Conservation (phyloP, 805 yeast genomes). For the Kuraishia ogatae region DNA sequence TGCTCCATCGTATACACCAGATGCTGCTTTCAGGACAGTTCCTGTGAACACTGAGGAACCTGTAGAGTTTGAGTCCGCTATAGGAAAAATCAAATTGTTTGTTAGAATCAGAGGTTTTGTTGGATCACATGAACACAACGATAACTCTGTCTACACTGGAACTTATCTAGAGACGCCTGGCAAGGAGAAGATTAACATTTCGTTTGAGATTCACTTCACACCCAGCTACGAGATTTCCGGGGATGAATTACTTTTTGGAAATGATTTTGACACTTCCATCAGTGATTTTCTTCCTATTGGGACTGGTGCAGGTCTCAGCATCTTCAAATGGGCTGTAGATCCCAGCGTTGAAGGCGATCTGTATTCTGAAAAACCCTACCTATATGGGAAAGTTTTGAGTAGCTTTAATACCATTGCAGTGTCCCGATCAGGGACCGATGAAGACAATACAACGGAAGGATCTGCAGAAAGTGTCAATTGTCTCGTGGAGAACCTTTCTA, state of each 20-base stretch:
- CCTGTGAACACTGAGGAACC: constrained; percentile 1
- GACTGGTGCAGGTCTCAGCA: constrained; percentile 41
- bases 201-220: constrained; percentile 29
- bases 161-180: background rate
- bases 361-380: constrained; percentile 49
- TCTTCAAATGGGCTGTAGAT: constrained; percentile 51
- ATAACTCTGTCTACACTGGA: background rate
- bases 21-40: background rate
- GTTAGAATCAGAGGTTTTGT: background rate
- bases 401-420: constrained; percentile 42
- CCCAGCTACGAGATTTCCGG: constrained; percentile 40
- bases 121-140: background rate
- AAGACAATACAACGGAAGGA: constrained; percentile 1
- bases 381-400: constrained; percentile 54
- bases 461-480: constrained; percentile 5
- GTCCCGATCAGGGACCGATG: constrained; percentile 5
- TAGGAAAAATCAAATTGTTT: background rate
- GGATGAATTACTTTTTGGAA: constrained; percentile 53
- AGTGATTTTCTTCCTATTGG: constrained; percentile 50
- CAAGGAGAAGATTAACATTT: constrained; percentile 4
- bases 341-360: constrained; percentile 60
- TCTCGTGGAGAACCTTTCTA: constrained; percentile 14
- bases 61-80: background rate
- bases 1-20: background rate
- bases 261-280: constrained; percentile 56